Conservation (phyloP, 768 basidiomycete genomes). For the Collybia nuda region DNA sequence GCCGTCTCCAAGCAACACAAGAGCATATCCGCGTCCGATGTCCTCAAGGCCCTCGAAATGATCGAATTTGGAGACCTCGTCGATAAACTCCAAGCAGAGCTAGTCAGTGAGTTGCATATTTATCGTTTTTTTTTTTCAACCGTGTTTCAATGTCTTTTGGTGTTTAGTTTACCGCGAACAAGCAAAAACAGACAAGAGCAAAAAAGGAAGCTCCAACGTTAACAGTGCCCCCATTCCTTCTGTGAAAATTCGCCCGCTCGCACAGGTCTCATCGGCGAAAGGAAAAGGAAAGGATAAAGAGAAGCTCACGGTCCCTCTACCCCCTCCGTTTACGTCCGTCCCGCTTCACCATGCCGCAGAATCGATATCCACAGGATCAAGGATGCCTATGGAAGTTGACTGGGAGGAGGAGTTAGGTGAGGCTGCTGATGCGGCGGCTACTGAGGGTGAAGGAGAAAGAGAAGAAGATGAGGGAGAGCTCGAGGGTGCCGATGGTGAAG, state of each 20-base stretch:
- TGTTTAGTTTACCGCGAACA: constrained; percentile 62
- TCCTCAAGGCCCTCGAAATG: constrained; percentile 81
- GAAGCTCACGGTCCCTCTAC: constrained; percentile 24
- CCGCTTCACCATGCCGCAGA: constrained; percentile 24
- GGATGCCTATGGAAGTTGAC: constrained; percentile 30
- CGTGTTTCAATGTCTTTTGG: not conserved
- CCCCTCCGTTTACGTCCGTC: constrained; percentile 28
- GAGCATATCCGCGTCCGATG: constrained; percentile 85
- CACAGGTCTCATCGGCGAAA: constrained; percentile 11
- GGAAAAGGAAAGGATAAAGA: constrained; percentile 38
- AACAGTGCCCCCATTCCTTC: constrained; percentile 19
- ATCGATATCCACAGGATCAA: constrained; percentile 25
- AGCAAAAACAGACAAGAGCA: constrained; percentile 60
- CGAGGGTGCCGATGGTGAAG: constrained; percentile 35
- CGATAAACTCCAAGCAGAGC: constrained; percentile 59
- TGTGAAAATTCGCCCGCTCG: constrained; percentile 15
- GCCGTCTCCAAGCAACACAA: constrained; percentile 83
- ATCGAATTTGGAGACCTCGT: constrained; percentile 76
- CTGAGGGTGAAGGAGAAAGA: constrained; percentile 32
- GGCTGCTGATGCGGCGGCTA: constrained; percentile 22
- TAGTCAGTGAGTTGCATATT: constrained; percentile 47
- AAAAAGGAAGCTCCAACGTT: constrained; percentile 29
- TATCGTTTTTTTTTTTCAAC: not conserved
- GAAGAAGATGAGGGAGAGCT: constrained; percentile 37
- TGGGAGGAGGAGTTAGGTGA: constrained; percentile 24